phyloP scores from a whole-genome alignment of 2,329 filamentous ascomycete genomes.

The Stylonectria norvegica region DNA sequence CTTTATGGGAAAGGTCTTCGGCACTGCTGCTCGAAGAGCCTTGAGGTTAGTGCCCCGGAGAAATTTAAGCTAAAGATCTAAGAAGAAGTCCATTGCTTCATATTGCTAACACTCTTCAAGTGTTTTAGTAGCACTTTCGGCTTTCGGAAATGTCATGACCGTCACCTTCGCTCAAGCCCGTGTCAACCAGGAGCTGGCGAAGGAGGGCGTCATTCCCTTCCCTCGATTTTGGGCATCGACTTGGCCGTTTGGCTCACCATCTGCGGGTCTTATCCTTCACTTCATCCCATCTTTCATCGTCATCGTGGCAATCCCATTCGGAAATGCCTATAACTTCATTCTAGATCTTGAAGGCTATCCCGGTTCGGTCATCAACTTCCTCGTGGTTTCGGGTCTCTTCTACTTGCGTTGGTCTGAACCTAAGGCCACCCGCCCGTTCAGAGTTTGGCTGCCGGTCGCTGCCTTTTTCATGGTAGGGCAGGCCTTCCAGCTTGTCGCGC shows the following conservation, averaged over 20 bases:
- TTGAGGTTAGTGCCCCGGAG: too few species aligned
- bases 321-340: slow-evolving; percentile 69
- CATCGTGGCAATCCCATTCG: slow-evolving; percentile 61
- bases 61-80: too few species aligned
- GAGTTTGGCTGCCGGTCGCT: slow-evolving; percentile 52
- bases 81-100: too few species aligned
- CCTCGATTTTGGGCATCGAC: slow-evolving; percentile 59
- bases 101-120: too few species aligned
- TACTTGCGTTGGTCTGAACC: slow-evolving; percentile 58
- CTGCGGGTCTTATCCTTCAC: slow-evolving; percentile 66
- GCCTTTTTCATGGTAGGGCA: slow-evolving; percentile 20
- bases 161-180: slow-evolving; percentile 49
- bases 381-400: slow-evolving; percentile 55
- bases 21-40: slow-evolving; percentile 56
- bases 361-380: slow-evolving; percentile 57
- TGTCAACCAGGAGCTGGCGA: slow-evolving; percentile 68
- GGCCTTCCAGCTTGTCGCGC: slow-evolving; percentile 20
- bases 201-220: slow-evolving; percentile 69
- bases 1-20: slow-evolving; percentile 64
- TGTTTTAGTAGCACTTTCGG: slow-evolving; percentile 67
- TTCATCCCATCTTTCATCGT: slow-evolving; percentile 66
- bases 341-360: slow-evolving; percentile 69
- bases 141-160: slow-evolving; percentile 59
- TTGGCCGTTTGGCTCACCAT: slow-evolving; percentile 62
- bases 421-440: slow-evolving; percentile 60